phyloP scores from a whole-genome alignment of 148 eudicot genomes.

The Talinum fruticosum region DNA sequence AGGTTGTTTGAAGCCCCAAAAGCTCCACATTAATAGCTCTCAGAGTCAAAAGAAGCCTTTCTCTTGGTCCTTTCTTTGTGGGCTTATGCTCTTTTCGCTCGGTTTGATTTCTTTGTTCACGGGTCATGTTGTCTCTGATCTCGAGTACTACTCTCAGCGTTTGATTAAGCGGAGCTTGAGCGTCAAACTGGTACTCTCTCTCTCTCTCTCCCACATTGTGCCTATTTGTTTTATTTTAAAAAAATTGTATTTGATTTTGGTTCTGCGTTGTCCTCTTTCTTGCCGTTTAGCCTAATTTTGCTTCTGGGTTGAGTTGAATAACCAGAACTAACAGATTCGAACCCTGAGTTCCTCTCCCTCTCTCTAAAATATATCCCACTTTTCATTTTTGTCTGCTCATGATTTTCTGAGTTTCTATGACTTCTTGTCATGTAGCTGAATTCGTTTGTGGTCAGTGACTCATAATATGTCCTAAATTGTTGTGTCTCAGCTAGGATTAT shows the following conservation, averaged over 20 bases:
- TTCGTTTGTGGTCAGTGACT: neutral
- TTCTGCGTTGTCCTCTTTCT: neutral
- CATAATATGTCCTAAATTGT: neutral
- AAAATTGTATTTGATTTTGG: too few relatives aligned
- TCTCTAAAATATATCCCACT: neutral
- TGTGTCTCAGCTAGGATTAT: neutral
- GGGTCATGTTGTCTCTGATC: slow-evolving; percentile 94
- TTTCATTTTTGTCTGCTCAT: too few relatives aligned
- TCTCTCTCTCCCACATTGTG: slow-evolving; percentile 5
- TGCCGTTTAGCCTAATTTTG: neutral
- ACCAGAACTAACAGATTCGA: neutral
- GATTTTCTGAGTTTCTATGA: neutral
- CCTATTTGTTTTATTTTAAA: neutral
- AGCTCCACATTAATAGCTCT: slow-evolving; percentile 29
- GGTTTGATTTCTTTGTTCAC: slow-evolving; percentile 89
- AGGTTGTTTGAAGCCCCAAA: slow-evolving; percentile 26
- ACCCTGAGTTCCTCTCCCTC: neutral
- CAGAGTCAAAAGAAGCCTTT: slow-evolving; percentile 43
- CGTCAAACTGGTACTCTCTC: slow-evolving; percentile 45
- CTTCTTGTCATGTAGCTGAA: neutral
- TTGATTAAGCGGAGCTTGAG: slow-evolving; percentile 54
- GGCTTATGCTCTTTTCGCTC: slow-evolving; percentile 69
- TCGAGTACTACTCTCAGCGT: slow-evolving; percentile 84
- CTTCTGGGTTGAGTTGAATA: neutral
- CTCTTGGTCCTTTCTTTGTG: slow-evolving; percentile 80